Evolutionary conservation across 345 rosid genomes (phyloP), one percentile per base, ranked within the genome.

Genomic region (Syzygium aromaticum): DNA sequence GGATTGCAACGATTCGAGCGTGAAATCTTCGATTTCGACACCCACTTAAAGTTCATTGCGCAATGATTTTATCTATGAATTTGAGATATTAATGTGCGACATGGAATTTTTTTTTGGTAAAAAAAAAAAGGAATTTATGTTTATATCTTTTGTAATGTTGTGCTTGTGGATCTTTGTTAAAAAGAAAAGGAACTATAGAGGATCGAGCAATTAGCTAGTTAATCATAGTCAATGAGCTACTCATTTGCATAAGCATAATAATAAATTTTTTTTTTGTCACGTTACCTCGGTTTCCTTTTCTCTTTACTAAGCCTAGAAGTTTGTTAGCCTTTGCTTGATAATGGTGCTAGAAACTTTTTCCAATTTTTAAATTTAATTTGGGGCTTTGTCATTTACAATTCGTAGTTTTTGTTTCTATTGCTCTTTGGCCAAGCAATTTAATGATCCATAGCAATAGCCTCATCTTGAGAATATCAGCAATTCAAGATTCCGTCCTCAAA

Each of bases 41-140:
- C 13, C 40, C 80, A 17, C 7, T 67, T 67, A 46, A 40, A 33
- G 80, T 33, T 33, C 19, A 4, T 6, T 30, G 78, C 5, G 3
- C 78, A 4, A 17, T 11, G 17, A 33, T 33, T 67, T 33, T 1
- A 67, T 67, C 46, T 5, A 61, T 19, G 11, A 67, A 38, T 33
- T 19, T 1, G 7, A 33, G 14, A 38, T 33, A 73, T 19, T 73
- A 33, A 33, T 19, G 3, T 0, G 33, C 25, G 1, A 1, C 14
- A 11, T 17, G 80, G 46, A 73, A 19, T 19, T 33, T 5, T n/a
- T n/a, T n/a, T n/a, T n/a, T n/a, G n/a, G n/a, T n/a, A n/a, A n/a
- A n/a, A n/a, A n/a, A n/a, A n/a, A n/a, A n/a, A n/a, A n/a, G 80
- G 46, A 73, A 19, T 19, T 33, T 5, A 19, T 17, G 1, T 67